Base-by-base conservation (phyloP, 768 basidiomycete species). In the Coprinopsis sp. region DNA sequence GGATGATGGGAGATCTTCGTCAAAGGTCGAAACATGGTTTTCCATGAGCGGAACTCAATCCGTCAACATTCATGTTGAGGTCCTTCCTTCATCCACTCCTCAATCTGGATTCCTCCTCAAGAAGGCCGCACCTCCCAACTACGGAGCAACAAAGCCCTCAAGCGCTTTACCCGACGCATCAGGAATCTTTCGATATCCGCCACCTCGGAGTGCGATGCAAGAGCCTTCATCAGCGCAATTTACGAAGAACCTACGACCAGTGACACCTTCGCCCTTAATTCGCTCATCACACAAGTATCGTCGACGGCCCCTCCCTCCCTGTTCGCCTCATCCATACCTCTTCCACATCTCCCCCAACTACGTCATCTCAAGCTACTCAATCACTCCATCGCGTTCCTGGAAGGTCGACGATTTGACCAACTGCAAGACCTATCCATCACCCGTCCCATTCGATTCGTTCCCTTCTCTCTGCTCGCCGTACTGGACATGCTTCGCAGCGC, bases 1-100 rank as follows among this genome's bases (percentile, higher is more conserved):
- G 22, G 28, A 41, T 22, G 51, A 56, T 23, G 51, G 42, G 1
- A 36, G 37, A 7, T 50, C 53, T 11, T 38, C 34, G 1, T 37
- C 45, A 8, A 71, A 71, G 46, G 55, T 61, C n/a, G 45, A 52
- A 13, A 34, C 58, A 6, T 69, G 66, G 65, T 61, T 69, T 30
- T 38, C 52, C 1, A 57, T 57, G 51, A 57, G 61, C 5, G 58
- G 59, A 16, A 56, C 57, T 3, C 64, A 62, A 36, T 45, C 44
- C 10, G 29, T 66, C 12, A 45, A 56, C 44, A 47, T 65, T 16
- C 40, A 51, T 39, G 44, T 61, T 29, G 53, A 60, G 40, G 37
- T 56, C 30, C 13, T 39, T 27, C 37, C 37, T 29, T 16, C 18
- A 22, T 33, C 33, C 13, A 16, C 28, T 23, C 14, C 38, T 18